Percentiles rank a stretch among this genome's conserved stretches.
Conservation (phyloP, 2,329 filamentous ascomycete genomes). For the Calonectria ilicicola region DNA sequence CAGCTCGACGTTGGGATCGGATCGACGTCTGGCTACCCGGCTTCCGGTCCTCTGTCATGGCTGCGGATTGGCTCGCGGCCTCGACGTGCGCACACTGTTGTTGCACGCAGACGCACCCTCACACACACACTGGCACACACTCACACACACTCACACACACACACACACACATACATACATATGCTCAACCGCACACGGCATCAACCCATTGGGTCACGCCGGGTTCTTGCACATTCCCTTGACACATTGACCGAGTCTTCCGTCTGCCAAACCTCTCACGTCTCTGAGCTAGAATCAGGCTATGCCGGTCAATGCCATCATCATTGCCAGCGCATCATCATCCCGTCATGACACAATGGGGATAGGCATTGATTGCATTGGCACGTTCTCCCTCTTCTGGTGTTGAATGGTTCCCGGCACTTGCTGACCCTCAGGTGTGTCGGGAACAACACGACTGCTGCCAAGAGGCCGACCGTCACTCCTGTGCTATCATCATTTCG, state of each 20-base stretch:
- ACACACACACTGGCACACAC: background rate
- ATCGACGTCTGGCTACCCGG: background rate
- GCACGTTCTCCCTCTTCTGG: constrained; percentile 34
- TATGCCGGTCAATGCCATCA: constrained; percentile 25
- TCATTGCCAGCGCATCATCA: constrained; percentile 41
- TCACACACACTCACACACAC: constrained; percentile 8
- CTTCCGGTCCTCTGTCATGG: background rate
- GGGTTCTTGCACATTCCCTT: constrained; percentile 19
- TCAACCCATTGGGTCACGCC: constrained; percentile 28
- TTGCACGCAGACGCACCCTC: constrained; percentile 1
- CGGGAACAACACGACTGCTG: background rate
- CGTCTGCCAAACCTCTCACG: constrained; percentile 9
- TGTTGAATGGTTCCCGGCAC: constrained; percentile 31
- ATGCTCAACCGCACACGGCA: background rate
- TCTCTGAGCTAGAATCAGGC: background rate
- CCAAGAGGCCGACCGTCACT: background rate
- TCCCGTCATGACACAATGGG: constrained; percentile 33
- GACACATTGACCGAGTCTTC: constrained; percentile 34
- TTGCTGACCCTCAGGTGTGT: background rate
- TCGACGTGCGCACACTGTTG: background rate
- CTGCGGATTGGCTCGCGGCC: constrained; percentile 25
- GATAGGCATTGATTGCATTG: background rate
- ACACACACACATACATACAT: background rate
- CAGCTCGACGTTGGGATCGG: constrained; percentile 2
- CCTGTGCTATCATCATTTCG: constrained; percentile 6